Base-by-base conservation (phyloP, 75 land plant genomes). In the Pinus albicaulis region DNA sequence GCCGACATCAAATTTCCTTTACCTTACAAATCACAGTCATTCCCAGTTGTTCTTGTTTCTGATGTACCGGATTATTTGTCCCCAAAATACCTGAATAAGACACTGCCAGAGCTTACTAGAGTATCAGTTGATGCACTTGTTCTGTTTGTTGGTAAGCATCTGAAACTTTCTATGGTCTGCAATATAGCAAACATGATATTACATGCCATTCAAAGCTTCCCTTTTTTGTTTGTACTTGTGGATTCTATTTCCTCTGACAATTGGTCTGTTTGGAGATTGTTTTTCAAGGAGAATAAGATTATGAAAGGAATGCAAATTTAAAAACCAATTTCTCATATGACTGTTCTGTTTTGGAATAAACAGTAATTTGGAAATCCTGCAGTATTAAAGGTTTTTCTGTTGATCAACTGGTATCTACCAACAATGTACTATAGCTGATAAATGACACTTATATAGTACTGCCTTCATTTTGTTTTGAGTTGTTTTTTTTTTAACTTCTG, bases 31-130 rank as follows among this genome's bases (percentile, higher is more conserved):
- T 82, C 93, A 38, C 84, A 81, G 56, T 92, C 95, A 34, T 92
- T 92, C 80, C 84, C 91, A 64, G 80, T 86, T 72, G 93, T 92
- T 56, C 75, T 92, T 16, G 89, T 88, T 36, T 86, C 91, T 36
- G 93, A 90, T 80, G 84, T 85, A 7, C 56, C 87, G 68, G 95
- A 92, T 78, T 62, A 84, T 76, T 77, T 92, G 88, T 86, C 93
- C 55, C 81, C 85, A 25, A 88, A 77, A 56, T 90, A 92, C 71
- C 80, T 92, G 56, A 92, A 92, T 73, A 82, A 44, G 36, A 91
- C 93, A 59, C 79, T 91, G 65, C 85, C 87, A 73, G 93, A 92
- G 71, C 76, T 92, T 57, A 82, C 93, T 0, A 83, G 93, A 53
- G 82, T 92, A 48, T 81, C 93, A 15, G 66, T 77, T 48, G 89